Conservation (phyloP, 192 early-diverging fungal species). For the Funneliformis geosporum region DNA sequence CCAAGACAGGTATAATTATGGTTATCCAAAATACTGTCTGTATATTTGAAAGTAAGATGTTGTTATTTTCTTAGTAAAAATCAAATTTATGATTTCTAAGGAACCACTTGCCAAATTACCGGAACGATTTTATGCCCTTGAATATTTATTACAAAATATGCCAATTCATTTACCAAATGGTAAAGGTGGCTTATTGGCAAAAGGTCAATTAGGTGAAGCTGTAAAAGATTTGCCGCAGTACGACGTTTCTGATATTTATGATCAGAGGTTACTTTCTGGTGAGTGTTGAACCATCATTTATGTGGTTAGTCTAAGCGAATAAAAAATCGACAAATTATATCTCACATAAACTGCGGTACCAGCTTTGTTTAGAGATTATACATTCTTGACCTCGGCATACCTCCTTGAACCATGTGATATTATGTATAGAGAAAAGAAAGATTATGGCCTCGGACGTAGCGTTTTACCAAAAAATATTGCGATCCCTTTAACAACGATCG, state of each 20-base stretch:
- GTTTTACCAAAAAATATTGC: slow-evolving; percentile 79
- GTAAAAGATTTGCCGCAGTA: slow-evolving; percentile 71
- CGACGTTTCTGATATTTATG: slow-evolving; percentile 70
- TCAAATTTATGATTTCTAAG: slow-evolving; percentile 23
- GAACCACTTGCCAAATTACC: slow-evolving; percentile 75
- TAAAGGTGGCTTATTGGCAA: slow-evolving; percentile 70
- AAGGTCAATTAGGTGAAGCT: slow-evolving; percentile 77
- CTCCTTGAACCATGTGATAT: slow-evolving; percentile 89
- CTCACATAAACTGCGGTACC: slow-evolving; percentile 23
- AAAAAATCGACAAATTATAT: slow-evolving; percentile 6
- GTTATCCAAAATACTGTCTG: too few species aligned
- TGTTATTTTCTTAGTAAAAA: background rate
- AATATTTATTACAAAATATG: slow-evolving; percentile 77
- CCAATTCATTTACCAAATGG: slow-evolving; percentile 69
- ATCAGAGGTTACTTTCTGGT: slow-evolving; percentile 72
- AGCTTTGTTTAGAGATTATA: slow-evolving; percentile 86
- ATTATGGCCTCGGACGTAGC: slow-evolving; percentile 79
- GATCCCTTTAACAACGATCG: slow-evolving; percentile 68
- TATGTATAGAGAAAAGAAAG: slow-evolving; percentile 63
- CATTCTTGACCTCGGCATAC: slow-evolving; percentile 85
- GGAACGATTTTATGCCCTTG: slow-evolving; percentile 66
- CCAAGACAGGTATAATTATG: slow-evolving; percentile 53
- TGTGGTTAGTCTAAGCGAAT: background rate
- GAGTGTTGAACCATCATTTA: slow-evolving; percentile 15
- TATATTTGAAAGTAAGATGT: too few species aligned